Conservation (phyloP, 495 filamentous ascomycete genomes). For the Corynascus novoguineensis region DNA sequence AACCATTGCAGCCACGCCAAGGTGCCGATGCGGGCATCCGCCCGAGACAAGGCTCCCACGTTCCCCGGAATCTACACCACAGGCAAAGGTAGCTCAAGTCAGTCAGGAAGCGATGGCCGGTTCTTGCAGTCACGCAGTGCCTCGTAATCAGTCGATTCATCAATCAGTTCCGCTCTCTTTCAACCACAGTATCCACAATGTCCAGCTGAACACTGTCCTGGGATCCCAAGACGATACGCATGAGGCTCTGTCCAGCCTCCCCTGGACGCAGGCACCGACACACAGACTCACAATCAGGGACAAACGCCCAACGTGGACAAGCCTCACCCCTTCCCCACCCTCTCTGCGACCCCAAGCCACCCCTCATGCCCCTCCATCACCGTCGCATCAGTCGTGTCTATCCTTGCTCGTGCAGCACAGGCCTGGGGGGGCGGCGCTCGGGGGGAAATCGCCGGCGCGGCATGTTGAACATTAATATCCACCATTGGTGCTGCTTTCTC, state of each 20-base stretch:
- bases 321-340: constrained; percentile 22
- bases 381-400: constrained; percentile 30
- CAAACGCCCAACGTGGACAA: constrained; percentile 13
- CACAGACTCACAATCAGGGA: constrained; percentile 8
- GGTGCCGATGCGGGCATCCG: constrained; percentile 16
- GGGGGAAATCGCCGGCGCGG: constrained; percentile 4
- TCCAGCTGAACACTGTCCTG: no score
- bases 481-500: constrained; percentile 27
- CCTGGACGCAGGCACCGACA: constrained; percentile 12
- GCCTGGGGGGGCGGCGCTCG: not conserved
- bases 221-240: not conserved
- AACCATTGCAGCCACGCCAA: constrained; percentile 1
- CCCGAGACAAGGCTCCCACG: constrained; percentile 3
- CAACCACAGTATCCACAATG: no score
- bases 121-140: no score
- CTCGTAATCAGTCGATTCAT: no score
- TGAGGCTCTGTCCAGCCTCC: constrained; percentile 8
- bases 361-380: constrained; percentile 31
- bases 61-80: not conserved
- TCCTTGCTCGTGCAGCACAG: constrained; percentile 30
- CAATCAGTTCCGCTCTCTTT: no score
- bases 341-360: constrained; percentile 21
- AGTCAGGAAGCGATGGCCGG: no score
- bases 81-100: no score
- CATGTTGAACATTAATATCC: constrained; percentile 28